Base-by-base conservation (phyloP, 441 rosid genomes). In the Arabidopsis hybrid region DNA sequence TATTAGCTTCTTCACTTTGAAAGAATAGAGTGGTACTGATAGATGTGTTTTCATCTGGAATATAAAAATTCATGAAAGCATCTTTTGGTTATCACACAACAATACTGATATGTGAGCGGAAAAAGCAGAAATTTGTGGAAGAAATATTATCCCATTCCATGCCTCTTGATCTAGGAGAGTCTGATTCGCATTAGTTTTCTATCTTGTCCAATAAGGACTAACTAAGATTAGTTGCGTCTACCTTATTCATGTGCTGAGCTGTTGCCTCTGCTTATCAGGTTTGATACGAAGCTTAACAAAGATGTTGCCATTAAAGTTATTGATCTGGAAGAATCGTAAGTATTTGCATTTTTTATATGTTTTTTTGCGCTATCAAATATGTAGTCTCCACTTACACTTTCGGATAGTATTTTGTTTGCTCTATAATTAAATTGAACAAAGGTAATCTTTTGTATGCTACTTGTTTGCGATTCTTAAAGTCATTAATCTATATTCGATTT, bases 301-400 rank as follows among this genome's bases (percentile, higher is more conserved):
- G 96, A 89, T 38, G 97, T 96, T 83, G 98, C 99, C 75, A 96
- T 96, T 71, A 96, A 96, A 88, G 99, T 96, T 69, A 96, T 96
- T 79, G 99, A 96, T 80, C 87, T 96, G 67, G 99, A 96, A 81
- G 99, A 96, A 87, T 93, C 98, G 98, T 96, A 88, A 91, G 97
- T 85, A 66, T 58, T 47, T 60, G 5, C 12, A 6, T 69, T 78
- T 42, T 66, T 71, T 40, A 14, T 70, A 10, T 58, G 56, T 61
- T 52, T 38, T 67, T 67, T 11, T 69, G 26, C 66, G 14, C 76
- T 43, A 2, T 76, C 71, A 17, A 36, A 31, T 61, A 60, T 16
- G 6, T 67, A 68, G 29, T 53, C 26, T 67, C 50, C 67, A 55
- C 12, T 50, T 67, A 51, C 34, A 18, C 39, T 40, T 50, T 50